Percentiles rank a stretch among this genome's conserved stretches.
These are phyloP conservation scores for Pseudonitzschia multiseries DNA, from an alignment of 108 stramenopile species.

Conservation along the genomic window DNA sequence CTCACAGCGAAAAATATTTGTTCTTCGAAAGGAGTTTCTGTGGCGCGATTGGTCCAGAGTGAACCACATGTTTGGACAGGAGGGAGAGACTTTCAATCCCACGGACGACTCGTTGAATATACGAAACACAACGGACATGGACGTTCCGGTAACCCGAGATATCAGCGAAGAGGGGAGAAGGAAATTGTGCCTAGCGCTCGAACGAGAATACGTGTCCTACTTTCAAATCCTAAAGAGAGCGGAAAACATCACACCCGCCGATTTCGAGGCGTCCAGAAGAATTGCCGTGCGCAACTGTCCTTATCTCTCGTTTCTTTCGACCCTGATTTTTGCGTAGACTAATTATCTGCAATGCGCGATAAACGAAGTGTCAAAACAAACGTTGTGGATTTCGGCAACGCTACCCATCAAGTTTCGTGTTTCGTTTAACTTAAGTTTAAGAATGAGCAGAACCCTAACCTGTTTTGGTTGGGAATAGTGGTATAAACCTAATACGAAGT, in stretches of 20 bases:
- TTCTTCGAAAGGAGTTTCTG: constrained; percentile 48
- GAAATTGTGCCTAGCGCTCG: constrained; percentile 41
- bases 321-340: background rate
- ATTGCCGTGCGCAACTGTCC: constrained; percentile 31
- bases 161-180: constrained; percentile 34
- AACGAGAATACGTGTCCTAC: constrained; percentile 47
- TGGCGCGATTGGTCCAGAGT: constrained; percentile 61
- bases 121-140: constrained; percentile 25
- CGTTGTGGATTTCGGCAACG: too few species aligned
- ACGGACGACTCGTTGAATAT: background rate
- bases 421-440: too few species aligned
- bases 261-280: constrained; percentile 19
- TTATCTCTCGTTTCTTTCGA: constrained; percentile 13
- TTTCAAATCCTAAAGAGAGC: constrained; percentile 44
- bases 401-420: too few species aligned
- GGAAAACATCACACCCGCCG: constrained; percentile 38
- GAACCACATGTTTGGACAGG: constrained; percentile 39
- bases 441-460: too few species aligned
- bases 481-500: too few species aligned
- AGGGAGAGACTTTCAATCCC: too few species aligned
- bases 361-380: too few species aligned
- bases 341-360: too few species aligned
- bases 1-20: constrained; percentile 16
- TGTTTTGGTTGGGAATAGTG: too few species aligned
- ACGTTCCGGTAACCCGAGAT: constrained; percentile 40